Evolutionary conservation across 805 yeast species (phyloP), one percentile per base, ranked within the genome.

Genomic region (Maudiozyma barnettii): DNA sequence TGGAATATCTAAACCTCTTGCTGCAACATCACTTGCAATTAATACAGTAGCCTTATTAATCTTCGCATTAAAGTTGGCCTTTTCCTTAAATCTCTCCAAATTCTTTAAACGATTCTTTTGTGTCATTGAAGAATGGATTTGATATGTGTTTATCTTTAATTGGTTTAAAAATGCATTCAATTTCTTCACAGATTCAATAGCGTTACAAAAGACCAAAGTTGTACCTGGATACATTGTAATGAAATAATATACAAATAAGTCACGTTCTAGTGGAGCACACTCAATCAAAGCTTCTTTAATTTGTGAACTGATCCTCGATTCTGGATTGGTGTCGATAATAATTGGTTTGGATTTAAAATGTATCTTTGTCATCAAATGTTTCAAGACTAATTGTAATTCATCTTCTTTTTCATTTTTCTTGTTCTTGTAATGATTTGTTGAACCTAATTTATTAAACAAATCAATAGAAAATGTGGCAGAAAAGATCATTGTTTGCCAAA

Each of bases 11-110:
- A 93, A 74, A 50, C 99, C 99, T 72, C 99, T 79, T 4, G 99
- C 99, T 2, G 99, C 99, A 41, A 93, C 98, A 67, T 93, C 99
- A 4, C 98, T 88, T 1, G 97, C 96, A 45, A 93, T 77, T 47
- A 93, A 71, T 2, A 90, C 90, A 0, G 85, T 72, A 3, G 79
- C 69, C 44, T 67, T 74, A 20, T 76, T 75, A 43, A 72, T 67
- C 6, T 68, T 65, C 20, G 59, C 59, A 44, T 68, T 67, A 18
- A 53, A 52, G 23, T 56, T 55, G 41, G 77, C 72, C 18, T 79
- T 73, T 30, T 43, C 26, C 43, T 54, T 48, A 39, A 46, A 49
- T 51, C 82, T 76, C 67, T 93, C 99, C 57, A 93, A 69, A 2
- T 91, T 78, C 55, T 90, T 76, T 56, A 93, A 69, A 60, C 99